Evolutionary conservation across 768 basidiomycete species (phyloP).

Genomic region (Tremella mesenterica): DNA sequence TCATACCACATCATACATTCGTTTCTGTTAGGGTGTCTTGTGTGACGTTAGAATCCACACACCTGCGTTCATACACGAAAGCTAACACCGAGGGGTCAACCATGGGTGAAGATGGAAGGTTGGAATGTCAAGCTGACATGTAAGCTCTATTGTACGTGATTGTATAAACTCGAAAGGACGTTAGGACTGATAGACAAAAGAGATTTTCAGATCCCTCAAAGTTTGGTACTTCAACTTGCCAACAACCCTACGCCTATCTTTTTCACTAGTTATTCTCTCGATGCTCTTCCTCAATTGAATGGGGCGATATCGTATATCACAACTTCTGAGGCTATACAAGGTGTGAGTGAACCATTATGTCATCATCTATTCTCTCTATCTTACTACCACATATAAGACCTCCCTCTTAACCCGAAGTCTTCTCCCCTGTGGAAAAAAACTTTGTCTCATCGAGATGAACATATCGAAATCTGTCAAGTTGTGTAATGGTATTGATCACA

Average conservation of each 20-base stretch:
- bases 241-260: constrained; percentile 79
- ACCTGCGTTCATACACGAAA: too few species aligned
- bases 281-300: constrained; percentile 82
- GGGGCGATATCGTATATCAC: constrained; percentile 92
- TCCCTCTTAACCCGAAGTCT: background rate
- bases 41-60: too few species aligned
- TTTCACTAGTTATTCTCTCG: constrained; percentile 84
- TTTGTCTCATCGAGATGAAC: background rate
- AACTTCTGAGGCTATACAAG: constrained; percentile 69
- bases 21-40: too few species aligned
- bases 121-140: too few species aligned
- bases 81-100: too few species aligned
- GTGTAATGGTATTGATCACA: constrained; percentile 4
- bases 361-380: background rate
- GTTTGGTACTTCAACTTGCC: constrained; percentile 60
- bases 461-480: too few species aligned
- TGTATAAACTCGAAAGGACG: background rate
- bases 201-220: constrained; percentile 83
- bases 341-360: constrained; percentile 13
- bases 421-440: background rate
- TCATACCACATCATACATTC: too few species aligned
- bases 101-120: too few species aligned
- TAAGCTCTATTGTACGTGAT: too few species aligned
- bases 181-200: too few species aligned
- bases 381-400: background rate